A percentile compares a stretch with the other conserved stretches of the same genome.
Evolutionary conservation across 495 filamentous ascomycete genomes (phyloP).

Genomic region (Xylaria flabelliformis): DNA sequence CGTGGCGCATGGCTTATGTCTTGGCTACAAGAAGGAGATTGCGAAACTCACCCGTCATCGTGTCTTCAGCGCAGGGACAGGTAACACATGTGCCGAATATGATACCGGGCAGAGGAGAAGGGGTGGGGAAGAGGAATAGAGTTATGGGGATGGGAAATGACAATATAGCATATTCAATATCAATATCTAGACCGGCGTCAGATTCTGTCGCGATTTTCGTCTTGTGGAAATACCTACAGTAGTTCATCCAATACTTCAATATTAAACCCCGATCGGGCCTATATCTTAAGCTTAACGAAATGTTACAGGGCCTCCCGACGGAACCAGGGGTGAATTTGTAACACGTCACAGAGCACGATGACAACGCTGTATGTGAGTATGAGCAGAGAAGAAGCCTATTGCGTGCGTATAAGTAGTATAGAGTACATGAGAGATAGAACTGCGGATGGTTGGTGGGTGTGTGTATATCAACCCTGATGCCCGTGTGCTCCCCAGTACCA

Average conservation of each 20-base stretch:
- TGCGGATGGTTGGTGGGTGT: neutral
- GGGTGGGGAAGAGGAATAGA: neutral
- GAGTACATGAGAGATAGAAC: neutral
- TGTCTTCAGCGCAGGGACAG: neutral
- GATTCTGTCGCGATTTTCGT: neutral
- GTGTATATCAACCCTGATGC: neutral
- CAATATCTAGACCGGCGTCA: too few species aligned
- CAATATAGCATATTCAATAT: neutral
- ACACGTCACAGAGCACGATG: slow-evolving; percentile 10
- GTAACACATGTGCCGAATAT: neutral
- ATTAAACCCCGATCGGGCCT: slow-evolving; percentile 11
- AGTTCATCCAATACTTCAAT: neutral
- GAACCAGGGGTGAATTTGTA: neutral
- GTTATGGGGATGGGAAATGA: neutral
- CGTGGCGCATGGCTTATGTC: slow-evolving; percentile 13
- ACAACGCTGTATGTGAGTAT: neutral
- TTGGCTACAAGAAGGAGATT: slow-evolving; percentile 26
- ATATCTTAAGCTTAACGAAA: neutral
- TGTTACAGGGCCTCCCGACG: neutral
- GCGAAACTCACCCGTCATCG: slow-evolving; percentile 14
- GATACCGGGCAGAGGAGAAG: neutral
- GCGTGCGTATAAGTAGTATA: slow-evolving; percentile 14
- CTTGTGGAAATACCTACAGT: neutral
- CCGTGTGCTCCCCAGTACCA: neutral
- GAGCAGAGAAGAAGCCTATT: slow-evolving; percentile 6